phyloP scores from a whole-genome alignment of 257 asterid species.

The Handroanthus guayacan region DNA sequence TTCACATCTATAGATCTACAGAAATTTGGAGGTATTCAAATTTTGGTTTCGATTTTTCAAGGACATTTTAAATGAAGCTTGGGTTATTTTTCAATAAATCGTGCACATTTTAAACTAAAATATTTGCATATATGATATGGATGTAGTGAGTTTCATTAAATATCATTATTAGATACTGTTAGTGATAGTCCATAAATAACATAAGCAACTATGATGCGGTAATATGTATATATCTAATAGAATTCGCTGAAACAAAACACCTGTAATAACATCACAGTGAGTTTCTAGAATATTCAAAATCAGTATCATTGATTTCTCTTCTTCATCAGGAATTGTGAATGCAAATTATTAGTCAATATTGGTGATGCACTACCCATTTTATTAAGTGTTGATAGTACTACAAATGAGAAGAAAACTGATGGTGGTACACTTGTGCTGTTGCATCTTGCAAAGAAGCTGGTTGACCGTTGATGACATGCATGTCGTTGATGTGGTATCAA shows the following conservation, averaged over 20 bases:
- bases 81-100: too few relatives aligned
- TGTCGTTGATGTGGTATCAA: background rate
- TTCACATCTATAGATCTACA: background rate
- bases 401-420: background rate
- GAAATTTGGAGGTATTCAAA: background rate
- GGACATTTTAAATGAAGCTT: too few relatives aligned
- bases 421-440: background rate
- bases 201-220: too few relatives aligned
- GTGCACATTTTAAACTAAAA: background rate
- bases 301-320: background rate
- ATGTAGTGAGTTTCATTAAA: background rate
- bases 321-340: background rate
- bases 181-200: background rate
- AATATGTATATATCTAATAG: too few relatives aligned
- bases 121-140: background rate
- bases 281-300: background rate
- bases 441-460: background rate
- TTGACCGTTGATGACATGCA: background rate
- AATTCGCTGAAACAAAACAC: too few relatives aligned
- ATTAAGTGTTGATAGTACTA: background rate
- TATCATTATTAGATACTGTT: background rate
- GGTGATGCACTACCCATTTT: background rate
- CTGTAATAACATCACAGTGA: background rate
- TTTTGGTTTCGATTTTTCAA: too few relatives aligned
- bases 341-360: too few relatives aligned